Conservation (phyloP, 495 filamentous ascomycete species). For the Penicillium subrubescens region DNA sequence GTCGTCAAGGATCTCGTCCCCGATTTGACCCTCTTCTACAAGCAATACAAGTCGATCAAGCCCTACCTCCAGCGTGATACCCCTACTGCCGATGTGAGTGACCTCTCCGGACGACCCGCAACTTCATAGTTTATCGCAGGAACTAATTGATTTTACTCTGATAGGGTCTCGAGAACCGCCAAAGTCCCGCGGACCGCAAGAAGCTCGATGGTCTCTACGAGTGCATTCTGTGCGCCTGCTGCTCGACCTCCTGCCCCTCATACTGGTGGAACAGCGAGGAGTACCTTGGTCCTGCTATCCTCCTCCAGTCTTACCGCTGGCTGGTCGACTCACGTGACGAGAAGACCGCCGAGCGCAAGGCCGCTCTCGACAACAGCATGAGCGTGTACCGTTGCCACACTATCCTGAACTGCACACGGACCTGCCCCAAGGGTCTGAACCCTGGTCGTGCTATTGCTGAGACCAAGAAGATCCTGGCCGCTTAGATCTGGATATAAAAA, state of each 20-base stretch:
- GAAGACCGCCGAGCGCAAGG: conserved; percentile 81
- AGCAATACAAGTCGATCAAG: conserved; percentile 99
- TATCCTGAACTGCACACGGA: conserved; percentile 95
- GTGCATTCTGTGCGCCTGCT: conserved; percentile 99
- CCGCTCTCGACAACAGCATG: conserved; percentile 95
- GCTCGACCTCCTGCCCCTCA: conserved; percentile 94
- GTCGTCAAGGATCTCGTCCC: conserved; percentile 98
- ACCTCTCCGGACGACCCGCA: neutral
- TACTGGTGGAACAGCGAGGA: conserved; percentile 99
- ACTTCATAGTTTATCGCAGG: no score
- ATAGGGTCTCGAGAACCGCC: conserved; percentile 84
- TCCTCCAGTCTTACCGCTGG: conserved; percentile 97
- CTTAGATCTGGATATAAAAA: conserved; percentile 39
- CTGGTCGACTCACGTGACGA: conserved; percentile 90
- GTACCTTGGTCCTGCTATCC: conserved; percentile 94
- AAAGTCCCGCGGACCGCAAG: conserved; percentile 84
- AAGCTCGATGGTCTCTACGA: conserved; percentile 99
- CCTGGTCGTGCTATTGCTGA: conserved; percentile 91
- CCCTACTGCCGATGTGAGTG: conserved; percentile 70
- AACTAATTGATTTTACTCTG: neutral
- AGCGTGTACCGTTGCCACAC: conserved; percentile 98
- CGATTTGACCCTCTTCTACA: conserved; percentile 98
- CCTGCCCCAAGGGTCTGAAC: conserved; percentile 98
- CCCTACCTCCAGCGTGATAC: conserved; percentile 92
- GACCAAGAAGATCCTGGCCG: conserved; percentile 96